phyloP scores from a whole-genome alignment of 1,284 basidiomycete species.

The Papiliotrema laurentii region DNA sequence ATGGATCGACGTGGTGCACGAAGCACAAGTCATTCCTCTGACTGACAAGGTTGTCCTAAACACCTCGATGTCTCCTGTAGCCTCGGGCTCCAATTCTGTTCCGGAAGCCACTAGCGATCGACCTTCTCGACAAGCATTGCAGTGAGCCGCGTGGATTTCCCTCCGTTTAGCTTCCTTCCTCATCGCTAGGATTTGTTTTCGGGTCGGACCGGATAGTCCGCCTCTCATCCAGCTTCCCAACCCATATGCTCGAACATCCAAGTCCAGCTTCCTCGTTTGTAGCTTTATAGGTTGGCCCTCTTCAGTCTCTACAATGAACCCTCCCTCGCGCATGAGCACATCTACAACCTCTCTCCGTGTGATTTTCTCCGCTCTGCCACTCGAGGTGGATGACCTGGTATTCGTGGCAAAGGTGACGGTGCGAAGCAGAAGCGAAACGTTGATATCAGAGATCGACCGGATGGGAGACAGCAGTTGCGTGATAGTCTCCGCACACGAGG shows the following conservation, averaged over 20 bases:
- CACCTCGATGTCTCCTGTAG: too few species aligned
- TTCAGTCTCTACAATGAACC: constrained; percentile 29
- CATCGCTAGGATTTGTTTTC: constrained; percentile 4
- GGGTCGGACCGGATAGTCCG: neutral
- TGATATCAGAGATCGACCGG: constrained; percentile 25
- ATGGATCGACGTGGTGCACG: constrained; percentile 54
- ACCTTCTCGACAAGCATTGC: constrained; percentile 38
- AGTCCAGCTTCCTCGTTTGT: too few species aligned
- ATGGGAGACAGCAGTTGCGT: constrained; percentile 28
- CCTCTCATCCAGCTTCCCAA: neutral
- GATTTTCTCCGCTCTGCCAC: constrained; percentile 1
- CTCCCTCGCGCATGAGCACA: constrained; percentile 27
- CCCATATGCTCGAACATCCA: neutral
- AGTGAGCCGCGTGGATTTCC: constrained; percentile 40
- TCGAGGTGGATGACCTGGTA: constrained; percentile 7
- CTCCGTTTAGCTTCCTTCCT: constrained; percentile 17
- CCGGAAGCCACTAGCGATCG: neutral
- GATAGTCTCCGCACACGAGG: constrained; percentile 48
- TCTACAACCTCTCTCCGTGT: constrained; percentile 12
- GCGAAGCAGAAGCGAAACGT: constrained; percentile 41
- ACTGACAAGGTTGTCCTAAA: constrained; percentile 21
- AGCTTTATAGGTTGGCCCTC: constrained; percentile 8
- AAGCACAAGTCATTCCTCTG: constrained; percentile 35
- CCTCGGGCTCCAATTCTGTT: neutral
- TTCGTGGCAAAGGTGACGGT: constrained; percentile 36